Percentiles rank a stretch among this genome's conserved stretches.
Evolutionary conservation across 306 rosid genomes (phyloP).

Genomic region (Adenanthera pavonina): DNA sequence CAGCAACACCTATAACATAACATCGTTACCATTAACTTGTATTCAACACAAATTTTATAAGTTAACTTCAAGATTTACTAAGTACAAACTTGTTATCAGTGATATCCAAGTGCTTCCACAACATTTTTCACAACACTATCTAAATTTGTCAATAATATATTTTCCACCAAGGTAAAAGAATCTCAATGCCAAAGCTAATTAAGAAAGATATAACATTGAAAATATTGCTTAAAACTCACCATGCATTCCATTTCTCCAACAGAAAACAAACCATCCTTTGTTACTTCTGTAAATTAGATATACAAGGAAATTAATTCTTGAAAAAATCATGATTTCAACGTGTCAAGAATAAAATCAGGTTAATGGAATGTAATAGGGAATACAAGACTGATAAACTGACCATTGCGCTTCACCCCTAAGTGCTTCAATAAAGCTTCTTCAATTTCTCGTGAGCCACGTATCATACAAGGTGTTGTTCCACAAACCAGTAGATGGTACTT

Average conservation of each 20-base stretch:
- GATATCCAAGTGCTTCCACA: constrained; percentile 21
- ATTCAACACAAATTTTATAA: not conserved
- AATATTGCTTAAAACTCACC: constrained; percentile 58
- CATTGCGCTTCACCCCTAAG: constrained; percentile 94
- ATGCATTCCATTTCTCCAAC: constrained; percentile 99
- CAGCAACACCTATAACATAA: not conserved
- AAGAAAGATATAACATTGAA: constrained; percentile 28
- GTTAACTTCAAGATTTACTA: constrained; percentile 1
- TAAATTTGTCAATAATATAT: constrained; percentile 10
- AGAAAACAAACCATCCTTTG: constrained; percentile 95
- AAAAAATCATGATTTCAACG: not conserved
- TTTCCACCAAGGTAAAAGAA: constrained; percentile 11
- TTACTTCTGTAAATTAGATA: constrained; percentile 79
- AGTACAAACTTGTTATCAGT: constrained; percentile 19
- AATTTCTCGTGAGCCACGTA: constrained; percentile 94
- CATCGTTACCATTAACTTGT: not conserved
- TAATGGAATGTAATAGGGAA: constrained; percentile 1
- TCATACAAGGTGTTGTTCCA: constrained; percentile 99
- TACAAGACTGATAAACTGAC: constrained; percentile 50
- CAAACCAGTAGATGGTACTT: constrained; percentile 94
- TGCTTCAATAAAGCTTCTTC: constrained; percentile 88
- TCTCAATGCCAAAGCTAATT: constrained; percentile 15
- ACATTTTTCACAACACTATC: not conserved
- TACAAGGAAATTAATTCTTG: constrained; percentile 37
- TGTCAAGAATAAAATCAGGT: constrained; percentile 32